Conservation (phyloP, 805 yeast genomes). For the Zygoascus biomembranicola region DNA sequence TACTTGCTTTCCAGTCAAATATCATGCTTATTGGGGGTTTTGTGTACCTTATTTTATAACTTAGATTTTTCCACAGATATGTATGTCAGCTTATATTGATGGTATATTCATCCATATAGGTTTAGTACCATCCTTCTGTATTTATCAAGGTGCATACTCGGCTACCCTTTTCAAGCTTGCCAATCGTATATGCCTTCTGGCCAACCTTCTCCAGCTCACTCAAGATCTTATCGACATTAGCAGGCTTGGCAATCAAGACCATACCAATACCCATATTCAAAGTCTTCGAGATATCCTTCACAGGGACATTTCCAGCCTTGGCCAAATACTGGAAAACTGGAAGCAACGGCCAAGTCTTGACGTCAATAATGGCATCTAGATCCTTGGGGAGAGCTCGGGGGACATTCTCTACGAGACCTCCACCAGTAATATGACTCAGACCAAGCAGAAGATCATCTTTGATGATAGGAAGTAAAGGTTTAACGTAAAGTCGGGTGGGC, state of each 20-base stretch:
- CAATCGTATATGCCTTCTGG: constrained; percentile 68
- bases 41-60: neutral
- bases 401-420: constrained; percentile 92
- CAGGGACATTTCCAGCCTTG: constrained; percentile 82
- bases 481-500: constrained; percentile 93
- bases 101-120: neutral
- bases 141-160: constrained; percentile 30
- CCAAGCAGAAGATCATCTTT: constrained; percentile 66
- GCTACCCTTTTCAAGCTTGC: constrained; percentile 42
- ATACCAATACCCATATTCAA: constrained; percentile 95
- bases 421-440: constrained; percentile 96
- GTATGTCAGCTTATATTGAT: neutral
- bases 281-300: constrained; percentile 76
- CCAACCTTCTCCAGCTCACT: constrained; percentile 51
- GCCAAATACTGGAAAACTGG: constrained; percentile 93
- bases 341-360: constrained; percentile 74
- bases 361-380: constrained; percentile 75
- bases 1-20: too few species aligned
- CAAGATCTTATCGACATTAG: constrained; percentile 51
- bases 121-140: constrained; percentile 28
- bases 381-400: constrained; percentile 87
- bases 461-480: constrained; percentile 72
- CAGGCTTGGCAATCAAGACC: constrained; percentile 74
- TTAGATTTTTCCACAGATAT: neutral
- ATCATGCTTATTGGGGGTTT: too few species aligned